Evolutionary conservation across 1,284 basidiomycete genomes (phyloP).

Genomic region (Takashimella koratensis): DNA sequence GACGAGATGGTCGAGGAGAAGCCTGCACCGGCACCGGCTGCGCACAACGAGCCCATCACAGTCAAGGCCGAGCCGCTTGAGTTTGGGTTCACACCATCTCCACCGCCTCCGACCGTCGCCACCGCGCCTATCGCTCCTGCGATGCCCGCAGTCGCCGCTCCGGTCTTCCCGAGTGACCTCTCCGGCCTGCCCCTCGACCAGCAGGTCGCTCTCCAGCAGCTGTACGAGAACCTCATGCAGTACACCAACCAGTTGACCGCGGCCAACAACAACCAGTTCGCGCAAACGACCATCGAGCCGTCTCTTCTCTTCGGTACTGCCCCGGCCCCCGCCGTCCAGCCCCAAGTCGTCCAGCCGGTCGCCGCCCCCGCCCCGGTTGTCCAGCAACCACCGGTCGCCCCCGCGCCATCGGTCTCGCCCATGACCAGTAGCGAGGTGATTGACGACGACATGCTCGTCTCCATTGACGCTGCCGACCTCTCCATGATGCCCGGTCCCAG

Average conservation of each 20-base stretch:
- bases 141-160: constrained; percentile 6
- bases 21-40: constrained; percentile 3
- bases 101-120: constrained; percentile 4
- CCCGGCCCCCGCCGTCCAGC: not conserved
- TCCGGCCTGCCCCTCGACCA: constrained; percentile 33
- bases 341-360: not conserved
- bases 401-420: not conserved
- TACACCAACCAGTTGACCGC: constrained; percentile 35
- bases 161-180: constrained; percentile 5
- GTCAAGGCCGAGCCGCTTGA: constrained; percentile 44
- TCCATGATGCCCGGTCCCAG: constrained; percentile 4
- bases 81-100: constrained; percentile 8
- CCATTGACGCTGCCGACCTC: constrained; percentile 23
- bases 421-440: constrained; percentile 1
- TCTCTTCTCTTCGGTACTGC: constrained; percentile 19
- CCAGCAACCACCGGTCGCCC: not conserved
- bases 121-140: constrained; percentile 1
- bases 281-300: constrained; percentile 20
- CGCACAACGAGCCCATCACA: constrained; percentile 12
- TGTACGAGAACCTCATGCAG: constrained; percentile 35
- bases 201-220: constrained; percentile 38
- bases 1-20: constrained; percentile 20
- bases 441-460: constrained; percentile 32
- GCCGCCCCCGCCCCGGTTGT: not conserved
- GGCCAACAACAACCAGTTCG: constrained; percentile 3